A percentile compares a stretch with the other conserved stretches of the same genome.
Conservation (phyloP, 2,329 filamentous ascomycete species). For the Nigrospora sphaerica region DNA sequence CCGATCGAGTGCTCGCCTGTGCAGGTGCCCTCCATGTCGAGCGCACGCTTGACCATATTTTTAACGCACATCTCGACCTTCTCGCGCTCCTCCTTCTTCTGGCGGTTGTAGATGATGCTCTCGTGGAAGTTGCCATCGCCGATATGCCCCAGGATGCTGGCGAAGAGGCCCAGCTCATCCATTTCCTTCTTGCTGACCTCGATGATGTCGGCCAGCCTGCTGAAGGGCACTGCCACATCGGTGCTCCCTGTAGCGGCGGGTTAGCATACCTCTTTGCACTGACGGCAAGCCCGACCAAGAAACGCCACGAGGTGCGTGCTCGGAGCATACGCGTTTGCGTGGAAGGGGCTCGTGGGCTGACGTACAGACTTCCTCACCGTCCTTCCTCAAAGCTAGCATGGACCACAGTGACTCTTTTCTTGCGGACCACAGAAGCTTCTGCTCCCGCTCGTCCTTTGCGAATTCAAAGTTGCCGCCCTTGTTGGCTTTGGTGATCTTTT, state of each 20-base stretch:
- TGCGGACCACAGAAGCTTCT: constrained; percentile 71
- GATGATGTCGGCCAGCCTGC: constrained; percentile 63
- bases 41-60: constrained; percentile 82
- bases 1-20: constrained; percentile 85
- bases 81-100: constrained; percentile 59
- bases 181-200: constrained; percentile 86
- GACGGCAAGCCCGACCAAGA: background rate
- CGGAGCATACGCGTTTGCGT: constrained; percentile 5
- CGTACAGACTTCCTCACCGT: constrained; percentile 63
- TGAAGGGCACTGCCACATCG: constrained; percentile 78
- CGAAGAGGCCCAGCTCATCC: constrained; percentile 78
- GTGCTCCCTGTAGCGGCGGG: constrained; percentile 53
- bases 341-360: constrained; percentile 36
- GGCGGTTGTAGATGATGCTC: constrained; percentile 79
- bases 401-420: constrained; percentile 81
- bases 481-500: constrained; percentile 58
- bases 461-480: constrained; percentile 67
- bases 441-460: constrained; percentile 63
- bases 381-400: constrained; percentile 63
- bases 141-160: constrained; percentile 81
- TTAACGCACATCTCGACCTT: constrained; percentile 78
- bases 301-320: no score
- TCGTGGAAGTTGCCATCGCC: constrained; percentile 95
- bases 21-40: constrained; percentile 92
- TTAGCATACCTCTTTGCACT: background rate